Base-by-base conservation (phyloP, 345 rosid genomes). In the Pistacia vera region DNA sequence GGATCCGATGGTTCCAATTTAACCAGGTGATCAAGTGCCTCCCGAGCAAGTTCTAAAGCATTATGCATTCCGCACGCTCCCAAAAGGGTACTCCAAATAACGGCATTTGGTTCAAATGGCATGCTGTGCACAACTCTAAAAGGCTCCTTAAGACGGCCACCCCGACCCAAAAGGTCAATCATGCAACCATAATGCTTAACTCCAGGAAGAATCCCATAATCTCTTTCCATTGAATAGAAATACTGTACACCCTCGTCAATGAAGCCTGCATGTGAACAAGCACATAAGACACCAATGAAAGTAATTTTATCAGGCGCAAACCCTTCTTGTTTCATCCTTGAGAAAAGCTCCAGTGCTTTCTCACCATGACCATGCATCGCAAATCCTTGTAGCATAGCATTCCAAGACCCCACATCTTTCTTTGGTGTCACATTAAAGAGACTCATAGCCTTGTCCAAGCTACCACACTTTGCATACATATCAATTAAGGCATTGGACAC, bases 141-240 rank as follows among this genome's bases (percentile, higher is more conserved):
- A 3, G 99, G 97, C 79, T 95, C 96, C 81, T 82, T 85, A 22
- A 93, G 81, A 77, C 86, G 87, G n/a, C 98, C 93, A 0, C 83
- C 89, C 64, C 97, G 93, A 72, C 98, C 92, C 83, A 95, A 77
- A 62, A 95, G 91, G 80, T 95, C 97, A 80, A 93, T 81, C 87
- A 93, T 81, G 78, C 96, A 95, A 30, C 98, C 97, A 67, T 92
- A 95, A 80, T 93, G 98, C 88, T 95, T 93, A 49, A 92, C 86
- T 73, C 83, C 76, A 18, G 96, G 98, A 79, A 81, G 81, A 68
- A 93, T 82, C 63, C 91, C 87, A 68, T 89, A 89, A 64, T 81
- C 88, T 73, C 83, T 85, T 79, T 87, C 91, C 99, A 95, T 93
- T 1, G 80, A 69, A 52, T 85, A 70, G 79, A 95, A 93, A 83